phyloP scores from a whole-genome alignment of 768 basidiomycete genomes.

The Mycena belliarum region DNA sequence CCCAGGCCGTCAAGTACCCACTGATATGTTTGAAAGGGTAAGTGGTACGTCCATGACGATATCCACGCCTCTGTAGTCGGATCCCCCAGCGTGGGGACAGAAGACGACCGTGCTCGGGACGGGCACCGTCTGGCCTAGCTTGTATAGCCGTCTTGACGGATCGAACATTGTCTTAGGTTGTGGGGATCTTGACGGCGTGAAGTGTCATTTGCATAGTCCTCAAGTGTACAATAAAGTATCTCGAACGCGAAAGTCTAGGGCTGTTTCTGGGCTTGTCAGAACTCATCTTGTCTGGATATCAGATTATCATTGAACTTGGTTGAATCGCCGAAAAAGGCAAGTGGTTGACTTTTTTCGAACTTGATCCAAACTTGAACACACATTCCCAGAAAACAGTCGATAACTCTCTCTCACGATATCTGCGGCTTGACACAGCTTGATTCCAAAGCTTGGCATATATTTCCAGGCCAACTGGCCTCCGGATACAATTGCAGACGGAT shows the following conservation, averaged over 20 bases:
- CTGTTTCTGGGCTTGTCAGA: too few relatives aligned
- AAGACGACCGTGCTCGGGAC: slow-evolving; percentile 13
- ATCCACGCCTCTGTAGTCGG: slow-evolving; percentile 1
- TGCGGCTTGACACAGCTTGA: too few relatives aligned
- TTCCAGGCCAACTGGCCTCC: neutral
- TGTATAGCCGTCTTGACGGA: slow-evolving; percentile 1
- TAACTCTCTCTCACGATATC: too few relatives aligned
- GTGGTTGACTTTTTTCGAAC: slow-evolving; percentile 6
- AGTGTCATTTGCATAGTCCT: slow-evolving; percentile 13
- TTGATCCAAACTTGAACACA: too few relatives aligned
- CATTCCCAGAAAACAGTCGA: too few relatives aligned
- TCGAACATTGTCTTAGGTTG: slow-evolving; percentile 8
- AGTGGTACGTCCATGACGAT: slow-evolving; percentile 10
- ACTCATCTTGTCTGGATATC: too few relatives aligned
- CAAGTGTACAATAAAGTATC: too few relatives aligned
- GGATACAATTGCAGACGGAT: neutral
- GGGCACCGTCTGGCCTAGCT: slow-evolving; percentile 4
- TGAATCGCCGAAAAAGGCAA: slow-evolving; percentile 2
- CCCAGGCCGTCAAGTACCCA: neutral
- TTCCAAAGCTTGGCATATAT: neutral
- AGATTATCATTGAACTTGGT: too few relatives aligned
- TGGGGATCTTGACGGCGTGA: slow-evolving; percentile 8
- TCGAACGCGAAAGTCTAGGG: too few relatives aligned
- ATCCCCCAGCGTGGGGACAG: slow-evolving; percentile 16
- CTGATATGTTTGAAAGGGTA: neutral